phyloP scores from a whole-genome alignment of 164 flowering plant genomes.

The Magnolia kwangsiensis region DNA sequence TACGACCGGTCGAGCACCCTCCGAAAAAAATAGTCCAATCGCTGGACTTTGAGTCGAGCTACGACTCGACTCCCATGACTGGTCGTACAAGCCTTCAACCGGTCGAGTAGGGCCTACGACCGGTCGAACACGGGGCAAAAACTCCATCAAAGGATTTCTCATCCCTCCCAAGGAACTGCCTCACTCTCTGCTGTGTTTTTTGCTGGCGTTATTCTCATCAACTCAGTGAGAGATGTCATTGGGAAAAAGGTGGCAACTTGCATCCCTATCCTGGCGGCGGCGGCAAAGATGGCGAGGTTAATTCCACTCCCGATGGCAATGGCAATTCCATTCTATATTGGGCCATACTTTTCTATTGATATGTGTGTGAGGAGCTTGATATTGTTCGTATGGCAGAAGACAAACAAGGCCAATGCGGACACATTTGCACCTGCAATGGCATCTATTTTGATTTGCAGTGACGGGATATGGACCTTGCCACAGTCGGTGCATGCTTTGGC shows the following conservation, averaged over 20 bases:
- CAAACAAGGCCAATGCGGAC: slow-evolving; percentile 44
- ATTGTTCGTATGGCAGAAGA: slow-evolving; percentile 34
- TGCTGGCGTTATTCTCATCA: slow-evolving; percentile 30
- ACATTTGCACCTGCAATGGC: slow-evolving; percentile 50
- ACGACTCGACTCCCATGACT: too few relatives aligned
- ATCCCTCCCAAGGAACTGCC: slow-evolving; percentile 44
- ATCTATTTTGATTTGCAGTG: slow-evolving; percentile 56
- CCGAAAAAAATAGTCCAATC: too few relatives aligned
- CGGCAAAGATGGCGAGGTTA: slow-evolving; percentile 30
- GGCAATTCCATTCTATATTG: slow-evolving; percentile 56
- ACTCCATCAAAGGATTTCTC: too few relatives aligned
- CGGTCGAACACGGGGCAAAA: too few relatives aligned
- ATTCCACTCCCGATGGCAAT: slow-evolving; percentile 56
- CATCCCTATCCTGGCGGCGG: slow-evolving; percentile 46
- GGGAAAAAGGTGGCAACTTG: slow-evolving; percentile 27
- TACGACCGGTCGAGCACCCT: too few relatives aligned
- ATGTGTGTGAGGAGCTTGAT: slow-evolving; percentile 52
- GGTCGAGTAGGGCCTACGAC: too few relatives aligned
- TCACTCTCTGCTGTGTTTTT: slow-evolving; percentile 42
- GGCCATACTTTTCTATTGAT: slow-evolving; percentile 44
- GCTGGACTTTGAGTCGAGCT: too few relatives aligned
- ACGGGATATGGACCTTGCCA: slow-evolving; percentile 53
- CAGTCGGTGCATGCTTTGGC: slow-evolving; percentile 42
- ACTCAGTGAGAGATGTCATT: slow-evolving; percentile 26
- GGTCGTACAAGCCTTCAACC: too few relatives aligned